Evolutionary conservation across 108 stramenopile genomes (phyloP), one percentile per base, ranked within the genome.

Genomic region (Seminavis robusta): DNA sequence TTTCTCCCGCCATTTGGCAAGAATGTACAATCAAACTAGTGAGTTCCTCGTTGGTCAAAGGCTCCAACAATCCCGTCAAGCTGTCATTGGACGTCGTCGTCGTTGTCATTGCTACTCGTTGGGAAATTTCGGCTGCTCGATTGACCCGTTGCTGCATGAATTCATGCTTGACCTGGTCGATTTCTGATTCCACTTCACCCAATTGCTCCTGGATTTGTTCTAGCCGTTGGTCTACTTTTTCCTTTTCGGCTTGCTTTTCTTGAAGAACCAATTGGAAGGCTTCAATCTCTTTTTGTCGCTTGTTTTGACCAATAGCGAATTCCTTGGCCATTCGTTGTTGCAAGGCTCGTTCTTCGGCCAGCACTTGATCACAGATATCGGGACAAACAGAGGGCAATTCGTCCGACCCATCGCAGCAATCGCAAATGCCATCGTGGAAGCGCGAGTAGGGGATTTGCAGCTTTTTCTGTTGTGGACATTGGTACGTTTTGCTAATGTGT

Each of bases 321-420:
- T 64, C 54, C 0, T 41, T 15, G 33, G 60, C 17, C 8, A 63
- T 15, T 50, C 71, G 74, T 20, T 51, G 40, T 0, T 42, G 32
- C 2, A 31, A 34, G 32, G 67, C 69, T 0, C 79, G 69, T 59
- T 91, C 83, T 11, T 34, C 76, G 30, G 47, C 59, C 30, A 84
- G 49, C 2, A 85, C 58, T n/a, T 65, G 53, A 15, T 83, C 79
- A 49, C 89, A 91, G 46, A 43, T 65, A 58, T 91, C 76, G 0
- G 45, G 36, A 58, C 89, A 91, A 29, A 29, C 5, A 20, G 55
- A 38, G 9, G 43, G 25, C 9, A 13, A 29, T 69, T 86, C 85
- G 56, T 90, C 88, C 50, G 67, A 61, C 19, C 84, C 89, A 64
- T 84, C 80, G 58, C 85, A 87, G 52, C 89, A 90, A 71, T 90